Conservation (phyloP, 139 green algal species). For the Chlorella sorokiniana region DNA sequence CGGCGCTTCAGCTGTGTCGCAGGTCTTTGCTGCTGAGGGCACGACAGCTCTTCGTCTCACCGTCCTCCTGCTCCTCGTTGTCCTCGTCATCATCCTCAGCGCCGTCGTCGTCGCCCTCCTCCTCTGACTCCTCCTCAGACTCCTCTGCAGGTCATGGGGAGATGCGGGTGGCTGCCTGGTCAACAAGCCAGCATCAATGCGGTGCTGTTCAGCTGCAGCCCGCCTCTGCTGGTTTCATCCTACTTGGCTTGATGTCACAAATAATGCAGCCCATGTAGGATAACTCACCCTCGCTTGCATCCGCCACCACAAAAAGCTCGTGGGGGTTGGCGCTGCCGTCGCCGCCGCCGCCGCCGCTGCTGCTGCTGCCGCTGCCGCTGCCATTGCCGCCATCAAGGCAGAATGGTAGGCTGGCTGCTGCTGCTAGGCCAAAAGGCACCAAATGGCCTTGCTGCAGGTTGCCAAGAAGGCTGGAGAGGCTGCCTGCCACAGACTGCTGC, state of each 20-base stretch:
- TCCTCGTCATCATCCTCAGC: conserved; percentile 38
- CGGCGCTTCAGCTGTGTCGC: too few species aligned
- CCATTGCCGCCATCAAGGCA: conserved; percentile 38
- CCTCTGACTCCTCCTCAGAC: conserved; percentile 41
- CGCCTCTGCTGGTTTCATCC: not conserved
- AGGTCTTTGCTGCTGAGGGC: not conserved
- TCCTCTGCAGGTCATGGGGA: too few species aligned
- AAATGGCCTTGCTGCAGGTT: not conserved
- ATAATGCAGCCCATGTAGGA: not conserved
- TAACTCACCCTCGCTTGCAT: conserved; percentile 37
- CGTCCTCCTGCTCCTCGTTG: conserved; percentile 37
- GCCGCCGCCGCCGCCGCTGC: conserved; percentile 49
- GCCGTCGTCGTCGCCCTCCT: conserved; percentile 37
- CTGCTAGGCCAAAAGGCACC: not conserved
- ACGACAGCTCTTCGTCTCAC: not conserved
- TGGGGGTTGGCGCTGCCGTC: conserved; percentile 37
- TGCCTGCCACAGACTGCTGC: not conserved
- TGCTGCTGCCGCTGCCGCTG: conserved; percentile 37
- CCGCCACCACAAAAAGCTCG: conserved; percentile 36
- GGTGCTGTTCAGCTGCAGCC: not conserved
- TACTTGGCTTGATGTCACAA: not conserved
- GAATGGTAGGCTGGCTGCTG: not conserved
- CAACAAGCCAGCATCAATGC: not conserved
- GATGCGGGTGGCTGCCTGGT: too few species aligned
- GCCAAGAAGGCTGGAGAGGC: not conserved